Conservation (phyloP, 257 asterid species). For the Solanum corneliomulleri region DNA sequence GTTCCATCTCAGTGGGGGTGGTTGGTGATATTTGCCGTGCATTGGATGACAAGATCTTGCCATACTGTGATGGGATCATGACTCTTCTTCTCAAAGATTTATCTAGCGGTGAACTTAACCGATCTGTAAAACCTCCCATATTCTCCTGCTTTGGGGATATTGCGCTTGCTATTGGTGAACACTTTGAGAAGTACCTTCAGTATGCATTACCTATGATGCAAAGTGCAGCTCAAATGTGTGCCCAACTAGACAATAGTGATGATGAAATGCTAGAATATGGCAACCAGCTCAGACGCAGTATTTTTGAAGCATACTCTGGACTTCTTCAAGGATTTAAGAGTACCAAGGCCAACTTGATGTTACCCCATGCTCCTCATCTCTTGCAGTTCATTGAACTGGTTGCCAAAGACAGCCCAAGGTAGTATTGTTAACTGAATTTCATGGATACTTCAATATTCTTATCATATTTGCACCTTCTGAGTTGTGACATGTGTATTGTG, state of each 20-base stretch:
- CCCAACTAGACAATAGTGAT: slow-evolving; percentile 39
- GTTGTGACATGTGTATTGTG: neutral
- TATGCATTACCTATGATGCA: slow-evolving; percentile 76
- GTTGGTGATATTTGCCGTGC: slow-evolving; percentile 85
- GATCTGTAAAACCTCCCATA: slow-evolving; percentile 80
- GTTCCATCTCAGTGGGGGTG: slow-evolving; percentile 82
- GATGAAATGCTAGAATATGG: slow-evolving; percentile 76
- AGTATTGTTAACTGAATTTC: slow-evolving; percentile 14
- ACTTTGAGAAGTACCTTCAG: slow-evolving; percentile 55
- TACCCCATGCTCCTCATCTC: slow-evolving; percentile 71
- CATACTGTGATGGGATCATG: slow-evolving; percentile 77
- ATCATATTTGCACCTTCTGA: neutral
- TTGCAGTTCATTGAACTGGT: slow-evolving; percentile 61
- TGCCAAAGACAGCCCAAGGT: slow-evolving; percentile 57
- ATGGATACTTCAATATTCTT: neutral
- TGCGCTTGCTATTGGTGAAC: slow-evolving; percentile 74
- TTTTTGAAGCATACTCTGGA: slow-evolving; percentile 82
- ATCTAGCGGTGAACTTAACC: slow-evolving; percentile 53
- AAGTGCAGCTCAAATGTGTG: slow-evolving; percentile 65
- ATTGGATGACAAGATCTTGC: slow-evolving; percentile 62
- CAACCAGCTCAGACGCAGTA: slow-evolving; percentile 66
- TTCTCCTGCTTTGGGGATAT: slow-evolving; percentile 84
- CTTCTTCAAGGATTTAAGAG: slow-evolving; percentile 76
- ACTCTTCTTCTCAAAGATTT: slow-evolving; percentile 61
- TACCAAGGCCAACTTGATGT: slow-evolving; percentile 51